A percentile compares a stretch with the other conserved stretches of the same genome.
Conservation (phyloP, 257 asterid genomes). For the Solanum chmielewskii region DNA sequence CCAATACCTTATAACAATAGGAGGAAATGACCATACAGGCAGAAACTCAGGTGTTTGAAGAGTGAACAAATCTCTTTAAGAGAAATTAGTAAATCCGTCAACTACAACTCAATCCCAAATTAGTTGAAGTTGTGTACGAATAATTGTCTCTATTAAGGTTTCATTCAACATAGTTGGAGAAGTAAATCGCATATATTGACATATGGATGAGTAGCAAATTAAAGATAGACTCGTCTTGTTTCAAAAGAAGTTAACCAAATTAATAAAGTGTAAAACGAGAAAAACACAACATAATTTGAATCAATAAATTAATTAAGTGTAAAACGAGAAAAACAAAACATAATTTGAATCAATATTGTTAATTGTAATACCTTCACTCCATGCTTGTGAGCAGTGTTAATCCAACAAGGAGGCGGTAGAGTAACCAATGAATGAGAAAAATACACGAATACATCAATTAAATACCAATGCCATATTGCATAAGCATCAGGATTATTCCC, state of each 20-base stretch:
- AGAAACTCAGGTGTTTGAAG: neutral
- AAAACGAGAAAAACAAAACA: no score
- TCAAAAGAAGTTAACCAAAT: neutral
- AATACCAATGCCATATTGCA: constrained; percentile 92
- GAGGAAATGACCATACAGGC: neutral
- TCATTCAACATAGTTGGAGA: neutral
- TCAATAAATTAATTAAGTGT: neutral
- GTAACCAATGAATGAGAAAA: constrained; percentile 84
- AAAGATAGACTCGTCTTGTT: neutral
- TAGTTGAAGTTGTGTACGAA: neutral
- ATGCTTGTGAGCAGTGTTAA: constrained; percentile 71
- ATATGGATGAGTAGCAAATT: neutral
- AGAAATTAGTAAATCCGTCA: neutral
- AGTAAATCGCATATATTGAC: neutral
- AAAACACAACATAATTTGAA: neutral
- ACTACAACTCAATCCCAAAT: neutral
- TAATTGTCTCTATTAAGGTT: neutral
- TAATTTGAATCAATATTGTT: neutral
- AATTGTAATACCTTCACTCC: constrained; percentile 62
- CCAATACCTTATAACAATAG: constrained; percentile 43
- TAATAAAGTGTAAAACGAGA: neutral
- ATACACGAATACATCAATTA: constrained; percentile 86
- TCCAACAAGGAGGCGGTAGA: constrained; percentile 94
- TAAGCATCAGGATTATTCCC: constrained; percentile 64
- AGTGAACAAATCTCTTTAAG: neutral